A percentile compares a stretch with the other conserved stretches of the same genome.
Conservation (phyloP, 345 rosid genomes). For the Hibiscus tridactylites region DNA sequence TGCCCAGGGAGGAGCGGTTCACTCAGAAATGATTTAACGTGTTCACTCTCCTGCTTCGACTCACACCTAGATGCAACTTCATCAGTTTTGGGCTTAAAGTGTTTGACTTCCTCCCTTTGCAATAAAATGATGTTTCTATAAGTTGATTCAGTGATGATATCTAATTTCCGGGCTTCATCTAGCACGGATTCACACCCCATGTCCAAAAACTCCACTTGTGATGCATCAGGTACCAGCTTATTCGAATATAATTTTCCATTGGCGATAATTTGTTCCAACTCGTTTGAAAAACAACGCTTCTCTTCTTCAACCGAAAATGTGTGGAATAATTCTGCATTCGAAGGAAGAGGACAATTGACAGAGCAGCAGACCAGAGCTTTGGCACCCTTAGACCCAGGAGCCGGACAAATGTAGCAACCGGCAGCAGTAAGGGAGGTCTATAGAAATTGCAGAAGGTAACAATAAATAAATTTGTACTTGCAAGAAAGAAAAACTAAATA, state of each 20-base stretch:
- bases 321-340: conserved; percentile 34
- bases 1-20: conserved; percentile 38
- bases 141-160: conserved; percentile 61
- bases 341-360: conserved; percentile 48
- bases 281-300: conserved; percentile 16
- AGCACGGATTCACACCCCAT: conserved; percentile 42
- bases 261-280: conserved; percentile 34
- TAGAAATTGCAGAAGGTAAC: conserved; percentile 8
- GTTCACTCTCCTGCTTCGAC: conserved; percentile 17
- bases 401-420: conserved; percentile 90
- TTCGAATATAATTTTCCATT: conserved; percentile 35
- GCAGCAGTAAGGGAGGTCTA: conserved; percentile 88
- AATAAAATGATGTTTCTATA: conserved; percentile 33
- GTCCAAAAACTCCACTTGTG: conserved; percentile 39
- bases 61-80: conserved; percentile 22
- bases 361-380: conserved; percentile 73
- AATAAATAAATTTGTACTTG: not conserved
- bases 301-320: conserved; percentile 20
- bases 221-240: conserved; percentile 24
- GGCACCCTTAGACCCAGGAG: conserved; percentile 78
- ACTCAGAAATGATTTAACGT: conserved; percentile 14
- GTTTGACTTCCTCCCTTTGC: conserved; percentile 54
- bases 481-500: not conserved
- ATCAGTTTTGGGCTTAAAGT: conserved; percentile 43
- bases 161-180: conserved; percentile 54